A percentile compares a stretch with the other conserved stretches of the same genome.
phyloP scores from a whole-genome alignment of 306 rosid species.

The Astragalus glycyphyllos region DNA sequence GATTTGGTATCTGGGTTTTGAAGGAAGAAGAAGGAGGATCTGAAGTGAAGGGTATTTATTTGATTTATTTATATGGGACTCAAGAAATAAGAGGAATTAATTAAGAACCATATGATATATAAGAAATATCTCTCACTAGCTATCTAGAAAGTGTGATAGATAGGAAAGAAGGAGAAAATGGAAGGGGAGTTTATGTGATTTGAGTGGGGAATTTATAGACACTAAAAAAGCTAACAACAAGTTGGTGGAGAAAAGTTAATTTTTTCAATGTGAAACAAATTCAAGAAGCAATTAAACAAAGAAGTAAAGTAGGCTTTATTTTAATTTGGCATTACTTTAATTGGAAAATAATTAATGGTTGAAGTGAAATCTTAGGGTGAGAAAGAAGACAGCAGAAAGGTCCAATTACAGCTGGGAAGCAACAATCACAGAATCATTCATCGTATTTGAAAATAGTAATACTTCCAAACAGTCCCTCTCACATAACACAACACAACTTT shows the following conservation, averaged over 20 bases:
- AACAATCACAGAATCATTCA: slow-evolving; percentile 48
- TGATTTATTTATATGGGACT: background rate
- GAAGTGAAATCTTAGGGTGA: background rate
- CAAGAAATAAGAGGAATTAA: slow-evolving; percentile 21
- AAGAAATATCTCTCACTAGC: slow-evolving; percentile 35
- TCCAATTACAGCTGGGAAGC: slow-evolving; percentile 74
- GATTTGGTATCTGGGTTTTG: background rate
- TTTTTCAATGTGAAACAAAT: background rate
- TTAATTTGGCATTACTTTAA: background rate
- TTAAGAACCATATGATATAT: slow-evolving; percentile 35
- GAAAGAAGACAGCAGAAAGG: slow-evolving; percentile 47
- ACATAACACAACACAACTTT: background rate
- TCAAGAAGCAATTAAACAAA: background rate
- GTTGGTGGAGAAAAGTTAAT: slow-evolving; percentile 36
- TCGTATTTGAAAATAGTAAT: slow-evolving; percentile 37
- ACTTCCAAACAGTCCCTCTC: slow-evolving; percentile 41
- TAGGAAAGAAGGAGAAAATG: slow-evolving; percentile 27
- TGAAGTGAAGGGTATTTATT: background rate
- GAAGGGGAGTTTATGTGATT: slow-evolving; percentile 44
- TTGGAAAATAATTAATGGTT: background rate
- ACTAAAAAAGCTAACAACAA: slow-evolving; percentile 10
- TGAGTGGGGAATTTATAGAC: slow-evolving; percentile 66
- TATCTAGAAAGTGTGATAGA: slow-evolving; percentile 23
- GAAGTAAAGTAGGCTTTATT: slow-evolving; percentile 14
- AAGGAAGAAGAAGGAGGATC: slow-evolving; percentile 6